Base-by-base conservation (phyloP, 2,329 filamentous ascomycete genomes). In the Chaetomium globosum region DNA sequence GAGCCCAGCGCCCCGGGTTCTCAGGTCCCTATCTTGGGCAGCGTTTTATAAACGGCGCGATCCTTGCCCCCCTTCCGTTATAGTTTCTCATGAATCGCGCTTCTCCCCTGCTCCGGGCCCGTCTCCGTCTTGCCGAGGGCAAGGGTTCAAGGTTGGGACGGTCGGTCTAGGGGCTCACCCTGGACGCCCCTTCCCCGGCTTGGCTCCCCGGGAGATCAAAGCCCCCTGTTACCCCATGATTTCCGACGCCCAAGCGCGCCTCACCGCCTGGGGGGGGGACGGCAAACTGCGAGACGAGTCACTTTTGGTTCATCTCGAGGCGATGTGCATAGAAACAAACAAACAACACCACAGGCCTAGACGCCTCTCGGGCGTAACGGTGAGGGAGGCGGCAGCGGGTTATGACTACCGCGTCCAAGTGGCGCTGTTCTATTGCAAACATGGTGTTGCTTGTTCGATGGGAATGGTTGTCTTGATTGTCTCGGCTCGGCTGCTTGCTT, bases 401-500 rank as follows among this genome's bases (percentile, higher is more conserved):
- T 12, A 10, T 5, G 13, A 21, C 10, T 12, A 26, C 8, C 26
- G 26, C 36, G 8, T 48, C 28, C 33, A 49, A 52, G 43, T 57
- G 33, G 31, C 61, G 33, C 31, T 33, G n/a, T 26, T 5, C 49
- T 30, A 23, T 46, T 39, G 43, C 43, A 64, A 59, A 49, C 49
- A 30, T 30, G 26, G 10, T 31, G 39, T 64, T 64, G 57, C 39
- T 56, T 60, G 30, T 64, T 43, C 28, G 28, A 30, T 26, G n/a
- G 4, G 12, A n/a, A 13, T 52, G 3, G 23, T 26, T 26, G 26
- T 58, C 52, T 6, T 66, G 53, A 58, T 53, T 33, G 21, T 31
- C n/a, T 31, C 53, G n/a, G 31, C 53, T 51, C 49, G 39, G 61
- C 28, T 62, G 61, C 61, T 67, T 64, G 61, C 58, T 64, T 62